These are phyloP conservation scores for Fomitiporia mediterranea DNA, from an alignment of 1,284 basidiomycete species.

Conservation along the genomic window DNA sequence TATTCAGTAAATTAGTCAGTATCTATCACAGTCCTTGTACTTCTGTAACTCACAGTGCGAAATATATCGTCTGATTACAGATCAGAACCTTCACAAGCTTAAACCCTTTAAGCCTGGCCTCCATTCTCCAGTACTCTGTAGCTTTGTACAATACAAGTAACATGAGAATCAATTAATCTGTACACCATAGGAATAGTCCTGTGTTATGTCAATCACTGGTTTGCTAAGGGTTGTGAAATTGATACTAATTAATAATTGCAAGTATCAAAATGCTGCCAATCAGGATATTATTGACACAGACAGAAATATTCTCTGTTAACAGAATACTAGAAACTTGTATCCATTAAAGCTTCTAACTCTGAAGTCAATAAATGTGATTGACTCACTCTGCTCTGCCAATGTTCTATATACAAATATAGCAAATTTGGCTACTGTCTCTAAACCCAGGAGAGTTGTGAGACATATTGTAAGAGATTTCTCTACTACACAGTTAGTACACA, in stretches of 20 bases:
- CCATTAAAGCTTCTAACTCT: neutral
- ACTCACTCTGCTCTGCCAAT: neutral
- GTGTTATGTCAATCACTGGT: neutral
- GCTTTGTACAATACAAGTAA: neutral
- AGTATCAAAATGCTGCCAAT: neutral
- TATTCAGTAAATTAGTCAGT: neutral
- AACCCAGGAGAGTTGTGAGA: neutral
- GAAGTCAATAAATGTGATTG: neutral
- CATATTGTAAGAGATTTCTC: neutral
- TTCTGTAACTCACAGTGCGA: neutral
- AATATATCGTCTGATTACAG: neutral
- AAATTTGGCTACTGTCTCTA: neutral
- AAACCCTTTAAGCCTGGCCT: neutral
- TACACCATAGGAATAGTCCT: neutral
- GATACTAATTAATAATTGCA: neutral
- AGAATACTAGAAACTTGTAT: neutral
- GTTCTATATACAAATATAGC: neutral
- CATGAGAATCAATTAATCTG: neutral
- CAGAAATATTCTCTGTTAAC: neutral
- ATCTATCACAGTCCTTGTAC: neutral
- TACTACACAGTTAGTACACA: neutral
- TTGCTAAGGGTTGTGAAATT: neutral
- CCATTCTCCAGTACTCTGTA: neutral
- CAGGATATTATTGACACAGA: neutral
- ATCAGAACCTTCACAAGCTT: conserved; percentile 6